Conservation (phyloP, 768 basidiomycete genomes). For the Pulveroboletus sp. region DNA sequence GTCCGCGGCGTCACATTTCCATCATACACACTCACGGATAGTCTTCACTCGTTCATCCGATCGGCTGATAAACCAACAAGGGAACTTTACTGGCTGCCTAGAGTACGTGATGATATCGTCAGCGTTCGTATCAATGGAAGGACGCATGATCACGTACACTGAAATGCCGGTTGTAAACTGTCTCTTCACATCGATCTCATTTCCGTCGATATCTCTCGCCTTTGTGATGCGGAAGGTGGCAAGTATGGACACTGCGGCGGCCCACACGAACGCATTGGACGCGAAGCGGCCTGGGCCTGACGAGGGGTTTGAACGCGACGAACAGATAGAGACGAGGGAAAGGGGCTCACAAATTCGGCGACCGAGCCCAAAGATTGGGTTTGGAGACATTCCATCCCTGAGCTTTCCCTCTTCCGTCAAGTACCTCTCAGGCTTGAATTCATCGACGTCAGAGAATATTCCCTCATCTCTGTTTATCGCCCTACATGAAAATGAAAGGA, state of each 20-base stretch:
- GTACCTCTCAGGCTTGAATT: slow-evolving; percentile 27
- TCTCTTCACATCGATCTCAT: slow-evolving; percentile 20
- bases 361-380: slow-evolving; percentile 27
- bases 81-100: slow-evolving; percentile 22
- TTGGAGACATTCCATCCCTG: slow-evolving; percentile 8
- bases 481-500: slow-evolving; percentile 6
- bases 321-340: no score
- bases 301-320: background rate
- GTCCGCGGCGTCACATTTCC: no score
- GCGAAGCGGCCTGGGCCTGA: slow-evolving; percentile 22
- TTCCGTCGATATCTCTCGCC: slow-evolving; percentile 20
- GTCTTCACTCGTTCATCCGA: slow-evolving; percentile 3
- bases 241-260: slow-evolving; percentile 20
- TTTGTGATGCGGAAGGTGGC: slow-evolving; percentile 19
- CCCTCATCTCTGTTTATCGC: slow-evolving; percentile 23
- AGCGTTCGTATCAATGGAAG: background rate
- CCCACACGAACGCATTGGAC: slow-evolving; percentile 22
- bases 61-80: slow-evolving; percentile 22
- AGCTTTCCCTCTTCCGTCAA: slow-evolving; percentile 14
- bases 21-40: slow-evolving; percentile 5
- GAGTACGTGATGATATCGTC: background rate
- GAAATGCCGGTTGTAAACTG: slow-evolving; percentile 24
- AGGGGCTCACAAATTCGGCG: slow-evolving; percentile 19
- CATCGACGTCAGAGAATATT: slow-evolving; percentile 16
- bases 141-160: slow-evolving; percentile 7